Base-by-base conservation (phyloP, 352 stramenopile genomes). In the Globisporangium perplexum region DNA sequence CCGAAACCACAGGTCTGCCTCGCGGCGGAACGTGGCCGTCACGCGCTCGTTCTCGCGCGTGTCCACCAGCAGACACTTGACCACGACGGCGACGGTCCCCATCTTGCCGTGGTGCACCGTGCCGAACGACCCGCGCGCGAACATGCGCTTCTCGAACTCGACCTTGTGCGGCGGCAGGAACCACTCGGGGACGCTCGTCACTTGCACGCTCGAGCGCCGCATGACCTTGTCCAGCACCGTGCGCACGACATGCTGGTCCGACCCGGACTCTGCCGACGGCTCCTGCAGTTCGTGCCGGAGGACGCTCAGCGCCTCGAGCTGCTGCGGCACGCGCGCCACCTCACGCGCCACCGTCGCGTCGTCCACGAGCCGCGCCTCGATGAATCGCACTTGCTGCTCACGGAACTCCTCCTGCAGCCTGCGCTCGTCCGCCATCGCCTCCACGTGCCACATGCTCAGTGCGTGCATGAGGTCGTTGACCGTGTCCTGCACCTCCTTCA, bases 1-100 rank as follows among this genome's bases (percentile, higher is more conserved):
- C 7, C 11, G 12, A 26, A 53, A 52, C 53, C 59, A 65, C 8
- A 65, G 28, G 1, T 39, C 41, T 1, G 48, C 28, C 31, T 65
- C 59, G 10, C 43, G 4, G 2, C 26, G n/a, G 18, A 57, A 57
- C 18, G n/a, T 0, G 12, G 18, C 22, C 0, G 28, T 50, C 23
- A 57, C 30, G 35, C 17, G 10, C 35, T 36, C 20, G 35, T 47
- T 55, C 14, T 6, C 30, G n/a, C 28, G 28, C n/a, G 28, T 49
- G 22, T 42, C 42, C 11, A 50, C 22, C 4, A 49, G 28, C 12
- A 57, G n/a, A 14, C 51, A 57, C 51, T 57, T 57, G 51, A 57
- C 26, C 17, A 38, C 51, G 12, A 57, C 41, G 26, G 43, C 36
- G n/a, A 44, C 22, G 31, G 30, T 33, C 0, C 14, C 28, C 23